Percentiles rank a stretch among this genome's conserved stretches.
These are phyloP conservation scores for Candida taoyuanica DNA, from an alignment of 805 yeast genomes.

Conservation along the genomic window DNA sequence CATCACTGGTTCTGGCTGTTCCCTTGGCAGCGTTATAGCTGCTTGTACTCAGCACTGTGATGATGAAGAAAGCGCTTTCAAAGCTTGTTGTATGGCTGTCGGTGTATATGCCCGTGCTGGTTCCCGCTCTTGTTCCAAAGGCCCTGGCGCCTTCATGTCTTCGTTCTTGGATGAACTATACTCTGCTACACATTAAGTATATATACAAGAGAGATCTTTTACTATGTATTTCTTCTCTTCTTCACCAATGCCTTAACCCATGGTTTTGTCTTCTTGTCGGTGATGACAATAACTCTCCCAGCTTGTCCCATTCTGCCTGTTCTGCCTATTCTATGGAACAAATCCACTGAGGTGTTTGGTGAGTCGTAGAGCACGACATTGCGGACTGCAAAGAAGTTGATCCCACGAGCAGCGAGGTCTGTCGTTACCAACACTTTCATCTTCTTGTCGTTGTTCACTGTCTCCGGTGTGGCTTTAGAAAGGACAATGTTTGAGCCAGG, in stretches of 20 bases:
- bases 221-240: conserved; percentile 8
- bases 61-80: neutral
- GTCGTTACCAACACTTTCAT: conserved; percentile 79
- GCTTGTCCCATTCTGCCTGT: conserved; percentile 89
- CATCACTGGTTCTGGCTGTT: conserved; percentile 82
- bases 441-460: conserved; percentile 14
- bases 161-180: conserved; percentile 4
- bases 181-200: neutral
- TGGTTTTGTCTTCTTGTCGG: conserved; percentile 60
- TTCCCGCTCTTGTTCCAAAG: neutral
- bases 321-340: conserved; percentile 89
- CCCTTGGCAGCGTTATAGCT: conserved; percentile 70
- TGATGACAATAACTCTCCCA: conserved; percentile 82
- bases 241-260: conserved; percentile 70
- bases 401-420: conserved; percentile 84
- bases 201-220: conserved; percentile 31
- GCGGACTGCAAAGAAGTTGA: conserved; percentile 77
- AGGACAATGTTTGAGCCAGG: conserved; percentile 34
- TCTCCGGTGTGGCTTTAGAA: conserved; percentile 8
- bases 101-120: conserved; percentile 1
- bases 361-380: conserved; percentile 82
- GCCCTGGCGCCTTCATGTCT: conserved; percentile 8
- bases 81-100: neutral
- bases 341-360: conserved; percentile 79
- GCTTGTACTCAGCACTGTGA: conserved; percentile 28